Evolutionary conservation across 2,329 filamentous ascomycete species (phyloP), one percentile per base, ranked within the genome.

Genomic region (Leptographium wingfieldii): DNA sequence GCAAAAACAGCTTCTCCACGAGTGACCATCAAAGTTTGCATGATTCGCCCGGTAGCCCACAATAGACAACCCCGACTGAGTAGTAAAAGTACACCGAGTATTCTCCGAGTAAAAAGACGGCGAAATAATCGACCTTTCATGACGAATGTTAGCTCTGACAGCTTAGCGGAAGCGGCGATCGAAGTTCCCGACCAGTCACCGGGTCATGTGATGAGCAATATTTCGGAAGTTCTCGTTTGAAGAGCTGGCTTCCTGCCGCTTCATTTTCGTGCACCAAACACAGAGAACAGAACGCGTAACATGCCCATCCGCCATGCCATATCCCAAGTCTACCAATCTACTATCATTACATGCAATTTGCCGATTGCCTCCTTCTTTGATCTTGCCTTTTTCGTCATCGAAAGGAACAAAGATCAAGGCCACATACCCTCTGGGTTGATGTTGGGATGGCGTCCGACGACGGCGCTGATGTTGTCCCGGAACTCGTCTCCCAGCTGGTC

Each of bases 341-440:
- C 2, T 46, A 46, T n/a, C 19, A 46, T 46, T 46, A 19, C 43
- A 46, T 22, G 43, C 43, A 46, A 46, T 46, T 12, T 12, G 10
- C 33, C 33, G 33, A 14, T 40, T 12, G 38, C 38, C 38, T 14
- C 38, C 9, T 6, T 40, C 10, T 40, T 14, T 40, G 38, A 40
- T 6, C 38, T 14, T 10, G 9, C 16, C 14, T 16, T 14, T 12
- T 14, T 10, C 38, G 38, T 40, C 33, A 11, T 35, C 6, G 33
- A 22, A 22, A 22, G 22, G 22, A 22, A 22, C 11, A 6, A 11
- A 35, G 10, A 4, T 63, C 60, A 65, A 6, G 63, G 62, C 63
- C 63, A 65, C 43, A 65, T 29, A 3, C 60, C 63, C 48, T 65
- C 63, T 2, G 58, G 62, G 40, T 61, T 63, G 60, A 65, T 65